phyloP scores from a whole-genome alignment of 441 rosid species.

The Adansonia madagascariensis region DNA sequence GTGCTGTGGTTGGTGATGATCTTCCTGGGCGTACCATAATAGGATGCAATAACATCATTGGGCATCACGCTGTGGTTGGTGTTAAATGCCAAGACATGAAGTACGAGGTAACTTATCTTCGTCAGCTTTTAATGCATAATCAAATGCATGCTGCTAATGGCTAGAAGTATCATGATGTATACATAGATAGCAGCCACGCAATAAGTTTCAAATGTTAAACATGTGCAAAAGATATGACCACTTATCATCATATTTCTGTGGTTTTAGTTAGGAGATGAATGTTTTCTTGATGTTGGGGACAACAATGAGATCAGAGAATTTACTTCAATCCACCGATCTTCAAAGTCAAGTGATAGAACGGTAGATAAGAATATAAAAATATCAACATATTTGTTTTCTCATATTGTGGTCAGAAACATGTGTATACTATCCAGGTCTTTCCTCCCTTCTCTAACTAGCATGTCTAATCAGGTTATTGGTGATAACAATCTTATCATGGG shows the following conservation, averaged over 20 bases:
- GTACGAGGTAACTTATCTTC: constrained; percentile 58
- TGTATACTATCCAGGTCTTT: neutral
- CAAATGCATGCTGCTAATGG: neutral
- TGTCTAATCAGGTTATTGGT: constrained; percentile 68
- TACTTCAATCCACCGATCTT: constrained; percentile 85
- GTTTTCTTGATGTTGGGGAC: constrained; percentile 78
- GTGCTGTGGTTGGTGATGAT: constrained; percentile 89
- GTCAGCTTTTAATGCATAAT: constrained; percentile 8
- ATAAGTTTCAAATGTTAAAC: constrained; percentile 11
- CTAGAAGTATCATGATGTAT: neutral
- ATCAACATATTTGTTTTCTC: neutral
- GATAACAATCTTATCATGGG: constrained; percentile 93
- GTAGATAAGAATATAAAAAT: constrained; percentile 35
- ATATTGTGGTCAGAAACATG: neutral
- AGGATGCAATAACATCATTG: constrained; percentile 71
- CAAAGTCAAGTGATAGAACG: constrained; percentile 71
- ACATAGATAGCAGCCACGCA: neutral
- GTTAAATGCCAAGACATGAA: constrained; percentile 93
- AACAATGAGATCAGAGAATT: constrained; percentile 91
- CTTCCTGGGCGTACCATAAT: constrained; percentile 73
- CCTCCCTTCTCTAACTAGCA: constrained; percentile 25
- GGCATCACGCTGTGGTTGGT: constrained; percentile 85
- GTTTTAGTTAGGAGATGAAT: constrained; percentile 69
- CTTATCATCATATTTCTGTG: constrained; percentile 15
- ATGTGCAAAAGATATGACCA: neutral